These are phyloP conservation scores for Babesia divergens DNA, from an alignment of 169 alveolate genomes.

Conservation along the genomic window DNA sequence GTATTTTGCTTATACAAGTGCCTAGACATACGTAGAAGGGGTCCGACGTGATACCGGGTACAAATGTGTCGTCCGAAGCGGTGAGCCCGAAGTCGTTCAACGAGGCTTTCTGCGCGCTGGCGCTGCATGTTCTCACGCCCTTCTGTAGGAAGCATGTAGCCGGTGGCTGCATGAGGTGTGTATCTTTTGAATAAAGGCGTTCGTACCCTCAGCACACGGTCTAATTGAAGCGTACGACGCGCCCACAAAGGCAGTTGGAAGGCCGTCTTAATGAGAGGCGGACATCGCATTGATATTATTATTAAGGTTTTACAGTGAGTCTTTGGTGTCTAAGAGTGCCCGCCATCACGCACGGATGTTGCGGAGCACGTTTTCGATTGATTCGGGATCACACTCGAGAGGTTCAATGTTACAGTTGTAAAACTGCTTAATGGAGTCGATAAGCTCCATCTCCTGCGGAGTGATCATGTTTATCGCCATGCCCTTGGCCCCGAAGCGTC, in stretches of 20 bases:
- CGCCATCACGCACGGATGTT: slow-evolving; percentile 57
- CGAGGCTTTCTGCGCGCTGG: slow-evolving; percentile 14
- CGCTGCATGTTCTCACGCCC: background rate
- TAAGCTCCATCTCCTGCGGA: slow-evolving; percentile 65
- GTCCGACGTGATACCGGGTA: slow-evolving; percentile 61
- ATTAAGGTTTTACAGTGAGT: background rate
- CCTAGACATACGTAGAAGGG: slow-evolving; percentile 50
- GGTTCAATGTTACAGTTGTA: slow-evolving; percentile 64
- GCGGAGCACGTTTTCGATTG: slow-evolving; percentile 66
- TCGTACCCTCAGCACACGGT: background rate
- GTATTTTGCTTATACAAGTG: background rate
- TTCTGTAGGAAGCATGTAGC: background rate
- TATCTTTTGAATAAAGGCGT: background rate
- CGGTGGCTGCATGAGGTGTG: background rate
- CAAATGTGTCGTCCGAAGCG: slow-evolving; percentile 5
- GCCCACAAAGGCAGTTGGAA: background rate
- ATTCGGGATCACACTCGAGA: slow-evolving; percentile 56
- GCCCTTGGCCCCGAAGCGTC: slow-evolving; percentile 95
- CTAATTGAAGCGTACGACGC: background rate
- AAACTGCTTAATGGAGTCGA: slow-evolving; percentile 67
- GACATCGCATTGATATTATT: slow-evolving; percentile 13
- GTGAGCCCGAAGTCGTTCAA: slow-evolving; percentile 50
- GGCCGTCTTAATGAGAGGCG: background rate
- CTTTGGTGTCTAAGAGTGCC: slow-evolving; percentile 24
- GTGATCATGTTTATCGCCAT: slow-evolving; percentile 88